phyloP scores from a whole-genome alignment of 257 asterid genomes.

The Solanum medicagineum region DNA sequence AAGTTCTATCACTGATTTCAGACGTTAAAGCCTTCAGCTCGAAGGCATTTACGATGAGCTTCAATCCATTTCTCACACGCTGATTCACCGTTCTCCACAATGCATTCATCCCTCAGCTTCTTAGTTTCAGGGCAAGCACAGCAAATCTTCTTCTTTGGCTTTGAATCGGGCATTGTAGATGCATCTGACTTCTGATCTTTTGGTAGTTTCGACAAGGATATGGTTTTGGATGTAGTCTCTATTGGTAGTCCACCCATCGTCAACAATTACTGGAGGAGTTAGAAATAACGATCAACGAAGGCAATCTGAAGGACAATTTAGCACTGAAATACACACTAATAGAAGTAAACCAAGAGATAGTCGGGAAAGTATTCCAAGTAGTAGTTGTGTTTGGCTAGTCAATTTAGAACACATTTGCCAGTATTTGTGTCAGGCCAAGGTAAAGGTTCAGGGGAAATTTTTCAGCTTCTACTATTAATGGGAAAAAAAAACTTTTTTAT shows the following conservation, averaged over 20 bases:
- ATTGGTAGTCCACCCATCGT: conserved; percentile 41
- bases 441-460: not conserved
- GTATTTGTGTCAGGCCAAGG: not conserved
- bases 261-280: not conserved
- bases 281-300: not conserved
- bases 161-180: conserved; percentile 32
- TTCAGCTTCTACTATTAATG: not conserved
- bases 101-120: conserved; percentile 73
- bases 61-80: conserved; percentile 77
- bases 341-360: not conserved
- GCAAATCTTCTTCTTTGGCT: conserved; percentile 86
- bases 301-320: not conserved
- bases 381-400: not conserved
- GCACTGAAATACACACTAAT: not conserved
- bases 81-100: conserved; percentile 71
- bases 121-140: conserved; percentile 97
- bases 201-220: conserved; percentile 21
- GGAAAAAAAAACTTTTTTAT: too few species aligned
- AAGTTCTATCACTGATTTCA: conserved; percentile 8
- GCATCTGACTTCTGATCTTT: conserved; percentile 36
- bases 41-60: conserved; percentile 76
- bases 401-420: not conserved
- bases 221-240: conserved; percentile 27
- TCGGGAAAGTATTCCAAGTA: not conserved
- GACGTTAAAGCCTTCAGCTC: conserved; percentile 85